Conservation (phyloP, 2,329 filamentous ascomycete species). For the Clonostachys sp. region DNA sequence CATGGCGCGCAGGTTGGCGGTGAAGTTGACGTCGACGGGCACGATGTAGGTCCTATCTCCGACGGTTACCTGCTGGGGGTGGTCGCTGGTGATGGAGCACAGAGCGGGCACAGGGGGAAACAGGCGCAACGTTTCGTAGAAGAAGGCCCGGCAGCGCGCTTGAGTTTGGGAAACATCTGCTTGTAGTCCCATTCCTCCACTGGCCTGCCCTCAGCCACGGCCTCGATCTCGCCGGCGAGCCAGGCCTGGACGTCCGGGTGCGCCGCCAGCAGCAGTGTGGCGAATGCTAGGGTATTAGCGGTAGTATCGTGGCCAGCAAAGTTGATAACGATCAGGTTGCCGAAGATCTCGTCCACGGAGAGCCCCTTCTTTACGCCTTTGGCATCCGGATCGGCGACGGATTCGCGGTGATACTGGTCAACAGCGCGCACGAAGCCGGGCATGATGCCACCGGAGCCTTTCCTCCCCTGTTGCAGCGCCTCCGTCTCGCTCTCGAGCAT, state of each 20-base stretch:
- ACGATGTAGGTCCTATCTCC: slow-evolving; percentile 1
- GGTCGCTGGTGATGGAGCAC: slow-evolving; percentile 12
- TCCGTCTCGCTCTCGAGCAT: slow-evolving; percentile 17
- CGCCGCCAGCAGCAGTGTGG: slow-evolving; percentile 34
- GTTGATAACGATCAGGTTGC: slow-evolving; percentile 42
- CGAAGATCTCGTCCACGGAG: slow-evolving; percentile 37
- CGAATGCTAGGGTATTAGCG: slow-evolving; percentile 35
- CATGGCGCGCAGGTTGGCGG: slow-evolving; percentile 1
- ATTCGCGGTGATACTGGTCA: slow-evolving; percentile 1
- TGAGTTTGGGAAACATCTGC: slow-evolving; percentile 11
- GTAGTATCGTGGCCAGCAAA: slow-evolving; percentile 48
- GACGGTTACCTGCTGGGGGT: not conserved
- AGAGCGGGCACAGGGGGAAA: slow-evolving; percentile 22
- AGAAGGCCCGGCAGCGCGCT: slow-evolving; percentile 28
- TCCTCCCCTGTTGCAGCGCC: not conserved
- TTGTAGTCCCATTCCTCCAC: not conserved
- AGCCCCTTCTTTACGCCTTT: slow-evolving; percentile 9
- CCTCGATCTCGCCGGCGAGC: slow-evolving; percentile 30
- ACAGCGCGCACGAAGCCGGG: not conserved
- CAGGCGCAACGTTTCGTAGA: slow-evolving; percentile 36
- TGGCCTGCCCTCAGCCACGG: slow-evolving; percentile 10
- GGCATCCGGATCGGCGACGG: not conserved
- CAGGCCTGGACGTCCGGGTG: slow-evolving; percentile 38
- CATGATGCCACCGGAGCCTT: too few relatives aligned
- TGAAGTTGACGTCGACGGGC: slow-evolving; percentile 2